These are phyloP conservation scores for Podospora tetraspora DNA, from an alignment of 495 filamentous ascomycete genomes.

Conservation along the genomic window DNA sequence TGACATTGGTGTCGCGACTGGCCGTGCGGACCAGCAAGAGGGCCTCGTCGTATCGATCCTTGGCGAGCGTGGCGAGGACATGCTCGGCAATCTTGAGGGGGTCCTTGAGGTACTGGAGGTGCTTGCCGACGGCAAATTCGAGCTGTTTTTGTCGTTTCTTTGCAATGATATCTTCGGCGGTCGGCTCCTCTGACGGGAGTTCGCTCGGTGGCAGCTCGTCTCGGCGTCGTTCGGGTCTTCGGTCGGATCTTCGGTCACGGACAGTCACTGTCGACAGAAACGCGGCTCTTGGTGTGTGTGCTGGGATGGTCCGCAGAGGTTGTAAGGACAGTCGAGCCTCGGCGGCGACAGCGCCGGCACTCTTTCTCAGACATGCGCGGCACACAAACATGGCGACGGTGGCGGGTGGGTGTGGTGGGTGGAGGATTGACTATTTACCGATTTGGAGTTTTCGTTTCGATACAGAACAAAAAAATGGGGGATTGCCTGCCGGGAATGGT, in stretches of 20 bases:
- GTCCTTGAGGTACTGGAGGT: constrained; percentile 62
- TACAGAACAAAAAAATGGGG: constrained; percentile 4
- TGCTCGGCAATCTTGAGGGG: constrained; percentile 60
- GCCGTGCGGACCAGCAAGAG: constrained; percentile 59
- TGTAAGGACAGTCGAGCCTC: constrained; percentile 10
- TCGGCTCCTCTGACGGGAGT: constrained; percentile 1
- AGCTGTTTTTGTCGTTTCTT: constrained; percentile 14
- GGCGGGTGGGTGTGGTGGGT: neutral
- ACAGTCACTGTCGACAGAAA: neutral
- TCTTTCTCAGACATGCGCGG: constrained; percentile 32
- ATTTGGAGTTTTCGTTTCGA: neutral
- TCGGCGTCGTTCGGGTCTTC: neutral
- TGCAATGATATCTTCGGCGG: neutral
- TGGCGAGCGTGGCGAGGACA: constrained; percentile 49
- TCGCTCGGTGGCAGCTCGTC: neutral
- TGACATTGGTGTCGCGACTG: constrained; percentile 53
- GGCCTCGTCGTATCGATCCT: constrained; percentile 57
- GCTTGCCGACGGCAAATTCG: constrained; percentile 39
- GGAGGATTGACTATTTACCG: neutral
- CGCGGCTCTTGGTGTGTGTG: neutral
- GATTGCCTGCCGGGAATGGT: constrained; percentile 15
- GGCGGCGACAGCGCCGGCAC: constrained; percentile 8
- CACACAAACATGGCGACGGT: constrained; percentile 37
- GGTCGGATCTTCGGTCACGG: neutral
- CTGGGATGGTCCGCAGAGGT: neutral